These are phyloP conservation scores for Monosporascus sp. DNA, from an alignment of 2,329 filamentous ascomycete species.

Conservation along the genomic window DNA sequence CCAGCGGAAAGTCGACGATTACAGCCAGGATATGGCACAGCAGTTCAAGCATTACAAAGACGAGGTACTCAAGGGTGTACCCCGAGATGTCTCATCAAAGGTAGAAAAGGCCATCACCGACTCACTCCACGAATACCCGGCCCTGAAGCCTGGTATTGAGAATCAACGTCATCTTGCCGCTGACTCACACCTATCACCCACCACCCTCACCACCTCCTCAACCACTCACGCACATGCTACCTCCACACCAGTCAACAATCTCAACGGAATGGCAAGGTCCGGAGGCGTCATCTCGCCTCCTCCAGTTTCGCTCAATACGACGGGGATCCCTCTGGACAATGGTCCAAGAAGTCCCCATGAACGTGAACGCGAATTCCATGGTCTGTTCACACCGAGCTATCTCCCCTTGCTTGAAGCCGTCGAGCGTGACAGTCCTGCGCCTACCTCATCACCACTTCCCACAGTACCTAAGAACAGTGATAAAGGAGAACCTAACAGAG, in stretches of 20 bases:
- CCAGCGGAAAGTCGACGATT: constrained; percentile 50
- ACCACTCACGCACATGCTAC: constrained; percentile 1
- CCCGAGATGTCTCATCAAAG: constrained; percentile 39
- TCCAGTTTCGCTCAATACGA: constrained; percentile 34
- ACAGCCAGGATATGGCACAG: constrained; percentile 50
- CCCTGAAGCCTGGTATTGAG: constrained; percentile 34
- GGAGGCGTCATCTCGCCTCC: constrained; percentile 29
- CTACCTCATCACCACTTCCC: constrained; percentile 6
- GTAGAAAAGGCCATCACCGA: constrained; percentile 42
- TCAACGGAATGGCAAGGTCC: constrained; percentile 14
- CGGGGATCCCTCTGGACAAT: constrained; percentile 29
- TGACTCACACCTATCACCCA: background rate
- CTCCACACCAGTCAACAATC: constrained; percentile 9
- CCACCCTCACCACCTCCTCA: constrained; percentile 5
- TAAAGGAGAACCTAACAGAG: constrained; percentile 27
- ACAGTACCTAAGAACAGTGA: constrained; percentile 8
- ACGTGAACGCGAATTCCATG: constrained; percentile 54
- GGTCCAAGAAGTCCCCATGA: constrained; percentile 42
- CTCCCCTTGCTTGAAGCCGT: constrained; percentile 54
- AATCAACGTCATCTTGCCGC: background rate
- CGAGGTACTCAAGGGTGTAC: constrained; percentile 41
- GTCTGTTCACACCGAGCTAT: constrained; percentile 58
- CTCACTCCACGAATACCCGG: constrained; percentile 38
- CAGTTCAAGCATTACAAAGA: constrained; percentile 53
- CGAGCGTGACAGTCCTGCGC: constrained; percentile 19